These are phyloP conservation scores for Sclerotinia glacialis DNA, from an alignment of 2,329 filamentous ascomycete genomes.

Conservation along the genomic window DNA sequence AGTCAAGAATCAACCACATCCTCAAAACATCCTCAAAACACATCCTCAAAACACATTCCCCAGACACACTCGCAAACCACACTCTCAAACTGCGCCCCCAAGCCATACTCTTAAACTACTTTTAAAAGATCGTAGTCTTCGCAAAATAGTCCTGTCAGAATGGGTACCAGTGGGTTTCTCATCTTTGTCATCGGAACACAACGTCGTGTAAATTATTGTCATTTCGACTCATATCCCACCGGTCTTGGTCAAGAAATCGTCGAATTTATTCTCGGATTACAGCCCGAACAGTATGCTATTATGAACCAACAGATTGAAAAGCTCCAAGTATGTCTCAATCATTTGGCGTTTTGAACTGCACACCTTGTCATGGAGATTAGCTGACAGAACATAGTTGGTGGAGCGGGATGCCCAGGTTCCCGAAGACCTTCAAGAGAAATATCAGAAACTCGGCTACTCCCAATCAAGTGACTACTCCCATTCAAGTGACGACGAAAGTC, in stretches of 20 bases:
- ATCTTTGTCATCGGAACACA: conserved; percentile 19
- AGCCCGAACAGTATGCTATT: conserved; percentile 7
- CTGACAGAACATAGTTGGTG: neutral
- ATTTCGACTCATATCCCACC: conserved; percentile 21
- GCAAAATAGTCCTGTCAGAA: neutral
- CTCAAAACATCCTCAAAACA: too few species aligned
- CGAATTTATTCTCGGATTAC: conserved; percentile 19
- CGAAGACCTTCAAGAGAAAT: conserved; percentile 8
- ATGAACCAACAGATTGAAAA: conserved; percentile 17
- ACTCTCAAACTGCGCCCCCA: too few species aligned
- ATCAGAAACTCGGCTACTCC: conserved; percentile 4
- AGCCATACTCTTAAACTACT: neutral
- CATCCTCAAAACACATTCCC: too few species aligned
- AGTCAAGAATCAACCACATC: too few species aligned
- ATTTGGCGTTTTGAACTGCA: neutral
- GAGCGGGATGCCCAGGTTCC: neutral
- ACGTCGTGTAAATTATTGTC: conserved; percentile 20
- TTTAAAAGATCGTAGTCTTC: neutral
- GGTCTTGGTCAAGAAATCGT: conserved; percentile 22
- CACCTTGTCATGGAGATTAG: neutral
- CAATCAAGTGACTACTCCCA: neutral
- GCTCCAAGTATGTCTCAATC: conserved; percentile 12
- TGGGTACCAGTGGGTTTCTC: conserved; percentile 23
- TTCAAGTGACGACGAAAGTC: neutral
- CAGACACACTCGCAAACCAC: neutral